Evolutionary conservation across 164 flowering plant genomes (phyloP).

Genomic region (Berberis vulgaris): DNA sequence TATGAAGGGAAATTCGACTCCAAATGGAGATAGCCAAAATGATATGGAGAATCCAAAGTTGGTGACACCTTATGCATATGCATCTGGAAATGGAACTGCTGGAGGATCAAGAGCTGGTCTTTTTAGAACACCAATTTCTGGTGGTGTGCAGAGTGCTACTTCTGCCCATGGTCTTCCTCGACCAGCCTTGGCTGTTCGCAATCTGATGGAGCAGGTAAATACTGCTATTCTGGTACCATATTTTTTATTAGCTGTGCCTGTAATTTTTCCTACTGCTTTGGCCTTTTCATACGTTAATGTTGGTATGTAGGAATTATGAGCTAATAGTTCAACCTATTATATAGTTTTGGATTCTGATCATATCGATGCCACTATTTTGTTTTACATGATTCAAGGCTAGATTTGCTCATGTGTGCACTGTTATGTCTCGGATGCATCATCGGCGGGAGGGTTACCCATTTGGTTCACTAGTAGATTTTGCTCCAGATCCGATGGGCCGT

Average conservation of each 20-base stretch:
- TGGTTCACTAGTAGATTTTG: constrained; percentile 98
- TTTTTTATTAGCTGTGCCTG: not conserved
- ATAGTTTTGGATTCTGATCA: not conserved
- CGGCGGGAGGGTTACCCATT: constrained; percentile 94
- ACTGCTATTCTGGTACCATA: not conserved
- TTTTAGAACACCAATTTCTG: constrained; percentile 97
- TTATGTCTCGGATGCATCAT: constrained; percentile 99
- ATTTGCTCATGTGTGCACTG: constrained; percentile 96
- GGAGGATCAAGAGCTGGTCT: constrained; percentile 87
- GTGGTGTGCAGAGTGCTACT: constrained; percentile 99
- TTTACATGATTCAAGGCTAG: constrained; percentile 59
- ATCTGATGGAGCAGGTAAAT: constrained; percentile 95
- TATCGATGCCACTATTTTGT: constrained; percentile 2
- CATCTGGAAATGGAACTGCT: constrained; percentile 27
- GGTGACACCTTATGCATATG: constrained; percentile 18
- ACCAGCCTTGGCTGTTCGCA: constrained; percentile 97
- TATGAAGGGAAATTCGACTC: constrained; percentile 49
- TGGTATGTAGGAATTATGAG: not conserved
- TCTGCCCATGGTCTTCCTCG: constrained; percentile 95
- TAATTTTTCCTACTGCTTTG: not conserved
- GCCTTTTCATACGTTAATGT: not conserved
- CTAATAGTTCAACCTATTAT: not conserved
- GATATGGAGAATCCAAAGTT: constrained; percentile 17
- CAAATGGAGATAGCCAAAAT: constrained; percentile 20
- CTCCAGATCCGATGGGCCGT: constrained; percentile 93